phyloP scores from a whole-genome alignment of 768 basidiomycete genomes.

The Cystofilobasidium bisporidii region DNA sequence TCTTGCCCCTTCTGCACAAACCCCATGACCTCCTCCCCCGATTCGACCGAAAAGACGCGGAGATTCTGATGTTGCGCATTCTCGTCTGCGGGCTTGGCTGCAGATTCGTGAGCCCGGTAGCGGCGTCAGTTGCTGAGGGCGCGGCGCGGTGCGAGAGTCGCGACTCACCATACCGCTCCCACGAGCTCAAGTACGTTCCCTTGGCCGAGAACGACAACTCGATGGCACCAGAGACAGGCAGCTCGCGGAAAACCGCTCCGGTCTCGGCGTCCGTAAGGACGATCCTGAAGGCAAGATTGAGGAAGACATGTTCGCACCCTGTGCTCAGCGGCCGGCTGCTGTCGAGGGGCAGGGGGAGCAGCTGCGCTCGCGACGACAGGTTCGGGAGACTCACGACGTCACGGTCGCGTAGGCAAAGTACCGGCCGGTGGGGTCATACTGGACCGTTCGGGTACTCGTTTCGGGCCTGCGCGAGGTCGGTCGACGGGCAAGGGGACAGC shows the following conservation, averaged over 20 bases:
- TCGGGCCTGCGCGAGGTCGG: conserved; percentile 19
- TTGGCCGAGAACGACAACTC: conserved; percentile 88
- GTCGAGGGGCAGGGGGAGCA: no score
- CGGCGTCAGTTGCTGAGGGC: background rate
- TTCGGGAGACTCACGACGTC: conserved; percentile 20
- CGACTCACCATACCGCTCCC: conserved; percentile 71
- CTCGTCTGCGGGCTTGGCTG: conserved; percentile 79
- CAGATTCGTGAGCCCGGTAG: background rate
- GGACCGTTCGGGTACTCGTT: conserved; percentile 10
- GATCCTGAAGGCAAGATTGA: conserved; percentile 54
- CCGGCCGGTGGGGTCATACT: conserved; percentile 33
- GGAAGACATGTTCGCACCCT: conserved; percentile 14
- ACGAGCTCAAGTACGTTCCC: conserved; percentile 85
- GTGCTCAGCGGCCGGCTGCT: background rate
- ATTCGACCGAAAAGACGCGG: conserved; percentile 73
- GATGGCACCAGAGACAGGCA: conserved; percentile 61
- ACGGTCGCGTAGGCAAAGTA: conserved; percentile 32
- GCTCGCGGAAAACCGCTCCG: conserved; percentile 55
- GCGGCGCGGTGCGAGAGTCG: background rate
- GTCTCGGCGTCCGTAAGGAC: conserved; percentile 13
- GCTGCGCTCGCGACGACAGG: no score
- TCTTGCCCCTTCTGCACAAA: conserved; percentile 88
- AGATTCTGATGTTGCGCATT: conserved; percentile 80
- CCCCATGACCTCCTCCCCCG: conserved; percentile 68
- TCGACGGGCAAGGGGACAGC: background rate